Conservation (phyloP, 805 yeast species). For the Yamadazyma paraphyllophila region DNA sequence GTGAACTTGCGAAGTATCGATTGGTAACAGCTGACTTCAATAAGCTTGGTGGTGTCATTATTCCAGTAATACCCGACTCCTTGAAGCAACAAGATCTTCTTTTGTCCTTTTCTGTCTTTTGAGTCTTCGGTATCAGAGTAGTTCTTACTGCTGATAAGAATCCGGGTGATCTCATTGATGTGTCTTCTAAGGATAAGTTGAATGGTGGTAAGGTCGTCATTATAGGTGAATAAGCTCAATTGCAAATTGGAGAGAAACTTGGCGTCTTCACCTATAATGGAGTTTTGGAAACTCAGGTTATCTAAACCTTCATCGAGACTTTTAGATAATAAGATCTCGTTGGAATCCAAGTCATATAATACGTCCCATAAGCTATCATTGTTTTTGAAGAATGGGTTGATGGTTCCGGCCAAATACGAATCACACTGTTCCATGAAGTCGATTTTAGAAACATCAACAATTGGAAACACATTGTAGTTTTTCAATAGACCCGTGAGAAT, state of each 20-base stretch:
- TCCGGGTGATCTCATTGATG: constrained; percentile 41
- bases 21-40: constrained; percentile 43
- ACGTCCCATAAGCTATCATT: constrained; percentile 58
- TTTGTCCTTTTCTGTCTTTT: too few species aligned
- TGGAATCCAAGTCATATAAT: constrained; percentile 57
- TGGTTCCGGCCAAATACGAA: constrained; percentile 60
- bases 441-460: constrained; percentile 58
- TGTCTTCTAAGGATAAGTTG: constrained; percentile 44
- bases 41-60: constrained; percentile 38
- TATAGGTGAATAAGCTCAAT: constrained; percentile 41
- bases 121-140: constrained; percentile 6
- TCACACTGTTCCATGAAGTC: constrained; percentile 44
- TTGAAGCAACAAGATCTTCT: constrained; percentile 28
- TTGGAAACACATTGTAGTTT: constrained; percentile 50
- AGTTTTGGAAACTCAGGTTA: constrained; percentile 22
- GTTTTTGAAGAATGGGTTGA: constrained; percentile 61
- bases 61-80: constrained; percentile 46
- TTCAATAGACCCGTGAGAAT: constrained; percentile 39
- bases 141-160: constrained; percentile 37
- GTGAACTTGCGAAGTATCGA: constrained; percentile 35
- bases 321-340: constrained; percentile 30
- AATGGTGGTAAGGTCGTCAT: constrained; percentile 46
- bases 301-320: constrained; percentile 9
- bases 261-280: constrained; percentile 46
- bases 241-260: constrained; percentile 42